A percentile compares a stretch with the other conserved stretches of the same genome.
Evolutionary conservation across 495 filamentous ascomycete genomes (phyloP).

Genomic region (Haplographium delicatum): DNA sequence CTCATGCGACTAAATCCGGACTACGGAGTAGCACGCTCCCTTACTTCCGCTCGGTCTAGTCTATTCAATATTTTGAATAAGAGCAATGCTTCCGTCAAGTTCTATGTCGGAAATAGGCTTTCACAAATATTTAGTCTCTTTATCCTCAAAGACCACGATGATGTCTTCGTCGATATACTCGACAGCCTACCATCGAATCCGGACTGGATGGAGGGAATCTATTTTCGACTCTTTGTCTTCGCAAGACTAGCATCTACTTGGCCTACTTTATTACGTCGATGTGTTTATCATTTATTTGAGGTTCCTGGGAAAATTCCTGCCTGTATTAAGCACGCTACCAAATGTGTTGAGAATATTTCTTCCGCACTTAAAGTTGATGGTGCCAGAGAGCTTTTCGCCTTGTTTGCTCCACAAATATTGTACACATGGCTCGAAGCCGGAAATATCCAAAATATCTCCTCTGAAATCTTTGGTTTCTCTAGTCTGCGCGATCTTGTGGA

Average conservation of each 20-base stretch:
- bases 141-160: conserved; percentile 71
- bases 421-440: conserved; percentile 80
- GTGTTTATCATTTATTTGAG: conserved; percentile 91
- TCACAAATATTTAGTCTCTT: conserved; percentile 76
- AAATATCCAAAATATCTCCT: conserved; percentile 65
- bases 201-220: conserved; percentile 75
- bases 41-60: conserved; percentile 66
- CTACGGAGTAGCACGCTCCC: conserved; percentile 49
- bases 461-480: conserved; percentile 71
- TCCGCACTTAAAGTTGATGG: conserved; percentile 54
- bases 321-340: conserved; percentile 62
- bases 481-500: conserved; percentile 62
- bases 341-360: conserved; percentile 63
- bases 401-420: conserved; percentile 88
- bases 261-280: conserved; percentile 74
- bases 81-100: conserved; percentile 68
- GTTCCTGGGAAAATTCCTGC: conserved; percentile 63
- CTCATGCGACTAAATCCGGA: conserved; percentile 59
- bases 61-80: conserved; percentile 64
- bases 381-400: conserved; percentile 66
- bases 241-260: conserved; percentile 69
- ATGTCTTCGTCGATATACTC: conserved; percentile 73
- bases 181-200: conserved; percentile 64
- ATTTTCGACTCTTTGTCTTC: conserved; percentile 71
- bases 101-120: conserved; percentile 59